Base-by-base conservation (phyloP, 495 filamentous ascomycete species). In the Hypoxylon crocopeplum region DNA sequence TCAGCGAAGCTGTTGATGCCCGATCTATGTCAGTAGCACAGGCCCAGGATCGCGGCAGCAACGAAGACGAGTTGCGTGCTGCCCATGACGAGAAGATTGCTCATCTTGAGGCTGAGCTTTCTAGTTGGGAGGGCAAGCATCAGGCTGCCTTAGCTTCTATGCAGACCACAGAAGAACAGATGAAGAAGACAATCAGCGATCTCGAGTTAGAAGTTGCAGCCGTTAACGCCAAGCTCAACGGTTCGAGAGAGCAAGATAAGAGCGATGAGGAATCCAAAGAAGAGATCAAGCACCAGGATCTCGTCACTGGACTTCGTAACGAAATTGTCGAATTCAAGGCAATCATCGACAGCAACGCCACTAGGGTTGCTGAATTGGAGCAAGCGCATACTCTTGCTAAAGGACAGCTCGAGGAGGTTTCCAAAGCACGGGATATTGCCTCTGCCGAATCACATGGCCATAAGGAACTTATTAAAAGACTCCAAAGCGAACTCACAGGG, bases 321-420 rank as follows among this genome's bases (percentile, higher is more conserved):
- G 85, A 93, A 62, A 87, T 98, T 51, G 86, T 91, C 22, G 84
- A 89, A 54, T 90, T 95, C 72, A 92, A 89, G 75, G 70, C 80
- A 12, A 84, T 87, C 20, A 84, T 92, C 62, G 81, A 82, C 34
- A 73, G 72, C 53, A 88, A 89, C 61, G 70, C 84, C 25, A 72
- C 79, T 27, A 86, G 83, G 52, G 86, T 93, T 60, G 72, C 82
- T 12, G 78, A 83, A 55, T 75, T 92, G 12, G 89, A 93, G 69
- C 73, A 83, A 41, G 78, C 86, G 36, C 87, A 90, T 62, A 66
- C 77, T 15, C 76, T 78, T 21, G 79, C 86, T 38, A 82, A 82
- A 59, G 72, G 78, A 42, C 78, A 90, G 59, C 76, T 91, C 13
- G 74, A 82, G 24, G 70, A 81, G 46, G 74, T 70, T 46, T 73